Evolutionary conservation across 306 rosid genomes (phyloP).

Genomic region (Senna siamea): DNA sequence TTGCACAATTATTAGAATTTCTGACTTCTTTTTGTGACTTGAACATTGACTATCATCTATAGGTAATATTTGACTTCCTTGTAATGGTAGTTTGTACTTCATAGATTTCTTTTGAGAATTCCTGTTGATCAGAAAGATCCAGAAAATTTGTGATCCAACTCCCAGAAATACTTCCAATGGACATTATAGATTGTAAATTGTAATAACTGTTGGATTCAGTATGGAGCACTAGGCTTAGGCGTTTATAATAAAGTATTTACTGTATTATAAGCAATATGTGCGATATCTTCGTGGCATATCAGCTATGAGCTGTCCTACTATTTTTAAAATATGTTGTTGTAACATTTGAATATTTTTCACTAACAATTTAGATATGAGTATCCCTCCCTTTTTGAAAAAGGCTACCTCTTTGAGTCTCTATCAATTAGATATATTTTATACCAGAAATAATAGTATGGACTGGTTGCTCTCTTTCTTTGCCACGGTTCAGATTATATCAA

Average conservation of each 20-base stretch:
- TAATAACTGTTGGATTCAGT: neutral
- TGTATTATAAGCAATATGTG: neutral
- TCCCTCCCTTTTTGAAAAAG: neutral
- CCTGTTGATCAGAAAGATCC: neutral
- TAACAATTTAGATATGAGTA: conserved; percentile 28
- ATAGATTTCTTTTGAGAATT: neutral
- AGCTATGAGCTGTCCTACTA: neutral
- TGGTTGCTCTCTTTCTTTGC: neutral
- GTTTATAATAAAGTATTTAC: neutral
- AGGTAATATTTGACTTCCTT: neutral
- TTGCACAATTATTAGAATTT: neutral
- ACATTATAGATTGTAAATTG: neutral
- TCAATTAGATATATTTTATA: neutral
- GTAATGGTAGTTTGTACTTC: neutral
- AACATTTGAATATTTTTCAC: conserved; percentile 4
- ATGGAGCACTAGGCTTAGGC: neutral
- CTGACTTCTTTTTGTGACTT: conserved; percentile 1
- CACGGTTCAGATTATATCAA: conserved; percentile 12
- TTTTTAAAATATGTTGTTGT: neutral
- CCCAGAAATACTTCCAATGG: neutral
- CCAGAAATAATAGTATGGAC: conserved; percentile 17
- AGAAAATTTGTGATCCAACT: neutral
- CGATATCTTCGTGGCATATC: neutral
- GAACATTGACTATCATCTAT: neutral
- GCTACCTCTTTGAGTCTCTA: neutral